These are phyloP conservation scores for Tulasnella sp. DNA, from an alignment of 768 basidiomycete genomes.

Conservation along the genomic window DNA sequence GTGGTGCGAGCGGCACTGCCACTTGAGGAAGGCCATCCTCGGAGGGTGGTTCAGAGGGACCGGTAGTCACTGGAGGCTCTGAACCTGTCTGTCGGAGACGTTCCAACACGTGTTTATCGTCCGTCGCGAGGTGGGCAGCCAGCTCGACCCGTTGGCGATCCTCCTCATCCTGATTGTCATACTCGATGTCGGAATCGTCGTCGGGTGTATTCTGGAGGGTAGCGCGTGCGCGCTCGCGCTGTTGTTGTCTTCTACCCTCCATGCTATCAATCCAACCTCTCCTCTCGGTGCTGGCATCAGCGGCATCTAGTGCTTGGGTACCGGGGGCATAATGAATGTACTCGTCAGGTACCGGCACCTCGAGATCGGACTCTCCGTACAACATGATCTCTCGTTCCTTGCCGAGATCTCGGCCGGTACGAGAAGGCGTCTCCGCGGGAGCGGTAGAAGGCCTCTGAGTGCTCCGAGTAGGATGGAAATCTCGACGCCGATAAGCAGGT, in stretches of 20 bases:
- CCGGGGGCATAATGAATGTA: too few species aligned
- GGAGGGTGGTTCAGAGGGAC: not conserved
- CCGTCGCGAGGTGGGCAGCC: slow-evolving; percentile 17
- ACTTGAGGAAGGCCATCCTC: not conserved
- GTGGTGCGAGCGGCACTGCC: not conserved
- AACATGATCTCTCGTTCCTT: too few species aligned
- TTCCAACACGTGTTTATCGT: slow-evolving; percentile 15
- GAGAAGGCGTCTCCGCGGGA: too few species aligned
- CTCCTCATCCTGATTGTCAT: not conserved
- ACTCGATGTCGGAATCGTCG: not conserved
- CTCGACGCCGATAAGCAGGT: not conserved
- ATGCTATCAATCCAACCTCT: not conserved
- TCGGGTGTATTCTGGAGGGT: not conserved
- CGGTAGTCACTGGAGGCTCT: not conserved
- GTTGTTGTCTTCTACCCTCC: not conserved
- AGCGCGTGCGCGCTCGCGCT: not conserved
- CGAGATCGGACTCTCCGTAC: too few species aligned
- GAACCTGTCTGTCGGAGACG: not conserved
- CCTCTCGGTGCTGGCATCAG: not conserved
- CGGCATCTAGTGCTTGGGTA: too few species aligned
- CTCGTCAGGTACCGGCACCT: too few species aligned
- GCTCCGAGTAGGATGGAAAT: not conserved
- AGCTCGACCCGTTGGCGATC: not conserved
- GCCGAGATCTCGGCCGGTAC: too few species aligned
- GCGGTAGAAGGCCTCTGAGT: too few species aligned